Percentiles rank a stretch among this genome's conserved stretches.
Conservation (phyloP, 2,329 filamentous ascomycete species). For the Colletotrichum tofieldiae region DNA sequence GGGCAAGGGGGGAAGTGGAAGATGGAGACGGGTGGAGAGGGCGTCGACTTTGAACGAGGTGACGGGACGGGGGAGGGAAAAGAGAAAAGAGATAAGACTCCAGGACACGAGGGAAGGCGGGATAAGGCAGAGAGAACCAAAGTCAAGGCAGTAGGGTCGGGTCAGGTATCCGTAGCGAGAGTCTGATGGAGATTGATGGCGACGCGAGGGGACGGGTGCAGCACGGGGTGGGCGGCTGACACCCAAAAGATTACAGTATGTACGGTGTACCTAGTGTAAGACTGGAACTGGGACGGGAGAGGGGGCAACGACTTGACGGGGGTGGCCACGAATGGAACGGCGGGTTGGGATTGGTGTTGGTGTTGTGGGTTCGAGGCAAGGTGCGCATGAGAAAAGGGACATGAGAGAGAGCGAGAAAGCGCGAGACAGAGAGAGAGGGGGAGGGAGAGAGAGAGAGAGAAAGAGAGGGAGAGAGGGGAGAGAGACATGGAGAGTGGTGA, state of each 20-base stretch:
- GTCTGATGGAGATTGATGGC: slow-evolving; percentile 12
- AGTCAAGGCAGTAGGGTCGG: slow-evolving; percentile 12
- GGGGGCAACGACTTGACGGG: slow-evolving; percentile 16
- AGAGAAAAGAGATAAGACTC: slow-evolving; percentile 42
- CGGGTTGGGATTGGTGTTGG: slow-evolving; percentile 7
- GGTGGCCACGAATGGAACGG: slow-evolving; percentile 23
- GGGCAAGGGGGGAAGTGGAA: slow-evolving; percentile 19
- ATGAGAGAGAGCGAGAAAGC: background rate
- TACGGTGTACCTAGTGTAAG: background rate
- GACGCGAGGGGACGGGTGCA: slow-evolving; percentile 7
- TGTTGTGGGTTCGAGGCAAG: slow-evolving; percentile 4
- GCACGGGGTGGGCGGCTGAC: slow-evolving; percentile 13
- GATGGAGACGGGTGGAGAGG: slow-evolving; percentile 39
- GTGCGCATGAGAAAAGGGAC: background rate
- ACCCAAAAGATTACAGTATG: slow-evolving; percentile 7
- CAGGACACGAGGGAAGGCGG: slow-evolving; percentile 6
- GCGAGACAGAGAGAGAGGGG: background rate
- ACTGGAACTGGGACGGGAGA: background rate
- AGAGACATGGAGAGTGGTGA: background rate
- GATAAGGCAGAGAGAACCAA: slow-evolving; percentile 6
- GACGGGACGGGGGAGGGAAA: slow-evolving; percentile 24
- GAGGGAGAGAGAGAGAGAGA: background rate
- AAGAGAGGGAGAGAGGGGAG: background rate
- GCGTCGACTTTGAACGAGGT: slow-evolving; percentile 19
- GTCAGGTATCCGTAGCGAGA: slow-evolving; percentile 5